Conservation (phyloP, 2,329 filamentous ascomycete species). For the Aspergillus tubingensis region DNA sequence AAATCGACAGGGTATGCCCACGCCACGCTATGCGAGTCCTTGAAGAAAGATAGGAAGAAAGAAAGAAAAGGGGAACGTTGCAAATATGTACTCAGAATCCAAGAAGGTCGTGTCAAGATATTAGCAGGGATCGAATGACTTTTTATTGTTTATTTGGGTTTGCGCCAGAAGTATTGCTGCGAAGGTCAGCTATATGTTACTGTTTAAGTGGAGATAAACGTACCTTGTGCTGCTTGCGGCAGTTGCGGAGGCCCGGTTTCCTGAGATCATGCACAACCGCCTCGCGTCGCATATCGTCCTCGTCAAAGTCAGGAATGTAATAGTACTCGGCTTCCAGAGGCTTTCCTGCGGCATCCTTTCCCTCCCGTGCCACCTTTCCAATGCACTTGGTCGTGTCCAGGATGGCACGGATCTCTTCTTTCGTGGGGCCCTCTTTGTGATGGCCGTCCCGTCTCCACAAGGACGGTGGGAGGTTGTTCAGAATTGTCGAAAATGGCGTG, state of each 20-base stretch:
- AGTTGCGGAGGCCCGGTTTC: slow-evolving; percentile 85
- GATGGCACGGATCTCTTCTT: slow-evolving; percentile 66
- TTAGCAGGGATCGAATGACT: slow-evolving; percentile 10
- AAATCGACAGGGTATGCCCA: slow-evolving; percentile 42
- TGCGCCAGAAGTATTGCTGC: slow-evolving; percentile 73
- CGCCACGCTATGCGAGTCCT: slow-evolving; percentile 47
- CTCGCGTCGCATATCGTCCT: slow-evolving; percentile 73
- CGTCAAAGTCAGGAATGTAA: slow-evolving; percentile 85
- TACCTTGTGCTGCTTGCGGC: slow-evolving; percentile 97
- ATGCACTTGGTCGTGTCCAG: slow-evolving; percentile 76
- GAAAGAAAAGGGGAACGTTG: slow-evolving; percentile 22
- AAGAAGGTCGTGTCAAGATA: slow-evolving; percentile 8
- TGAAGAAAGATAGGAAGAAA: slow-evolving; percentile 12
- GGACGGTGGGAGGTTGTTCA: slow-evolving; percentile 76
- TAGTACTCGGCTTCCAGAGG: slow-evolving; percentile 95
- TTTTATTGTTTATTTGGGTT: slow-evolving; percentile 51
- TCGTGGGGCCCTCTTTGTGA: slow-evolving; percentile 53
- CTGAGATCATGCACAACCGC: slow-evolving; percentile 83
- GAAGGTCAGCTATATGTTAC: slow-evolving; percentile 23
- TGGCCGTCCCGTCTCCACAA: slow-evolving; percentile 53
- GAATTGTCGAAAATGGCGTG: slow-evolving; percentile 83
- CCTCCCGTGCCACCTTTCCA: slow-evolving; percentile 83
- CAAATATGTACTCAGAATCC: slow-evolving; percentile 40
- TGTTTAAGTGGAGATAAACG: slow-evolving; percentile 23
- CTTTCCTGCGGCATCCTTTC: slow-evolving; percentile 95